Evolutionary conservation across 164 flowering plant species (phyloP).

Genomic region (Pachysandra terminalis): DNA sequence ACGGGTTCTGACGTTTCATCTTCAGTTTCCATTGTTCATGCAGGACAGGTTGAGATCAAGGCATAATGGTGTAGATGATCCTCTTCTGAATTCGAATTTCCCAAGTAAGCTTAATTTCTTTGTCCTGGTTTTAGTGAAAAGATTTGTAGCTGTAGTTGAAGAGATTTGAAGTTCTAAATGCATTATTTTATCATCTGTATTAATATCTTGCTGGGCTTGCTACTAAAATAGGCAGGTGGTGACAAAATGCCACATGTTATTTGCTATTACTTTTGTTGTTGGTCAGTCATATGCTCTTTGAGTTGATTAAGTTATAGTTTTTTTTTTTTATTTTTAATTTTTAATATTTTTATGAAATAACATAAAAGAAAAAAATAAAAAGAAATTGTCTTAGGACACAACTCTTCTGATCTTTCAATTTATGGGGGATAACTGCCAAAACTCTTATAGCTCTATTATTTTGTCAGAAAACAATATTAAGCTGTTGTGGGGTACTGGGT

Average conservation of each 20-base stretch:
- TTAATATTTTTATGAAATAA: too few relatives aligned
- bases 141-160: background rate
- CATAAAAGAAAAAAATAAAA: background rate
- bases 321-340: too few relatives aligned
- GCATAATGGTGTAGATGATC: background rate
- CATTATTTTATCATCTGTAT: constrained; percentile 4
- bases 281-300: constrained; percentile 23
- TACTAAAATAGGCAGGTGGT: constrained; percentile 29
- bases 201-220: constrained; percentile 14
- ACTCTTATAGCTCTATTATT: background rate
- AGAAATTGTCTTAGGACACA: background rate
- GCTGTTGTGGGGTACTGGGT: constrained; percentile 1
- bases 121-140: constrained; percentile 8
- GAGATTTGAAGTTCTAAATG: constrained; percentile 5
- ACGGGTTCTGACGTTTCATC: constrained; percentile 27
- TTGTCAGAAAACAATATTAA: background rate
- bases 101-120: constrained; percentile 1
- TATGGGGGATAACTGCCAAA: background rate
- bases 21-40: constrained; percentile 42
- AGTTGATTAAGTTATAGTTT: background rate
- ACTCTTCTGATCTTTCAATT: background rate
- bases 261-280: constrained; percentile 24
- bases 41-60: constrained; percentile 14
- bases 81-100: constrained; percentile 3
- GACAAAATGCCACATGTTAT: constrained; percentile 51